These are phyloP conservation scores for Hondaea fermentalgiana DNA, from an alignment of 108 stramenopile species.

Conservation along the genomic window DNA sequence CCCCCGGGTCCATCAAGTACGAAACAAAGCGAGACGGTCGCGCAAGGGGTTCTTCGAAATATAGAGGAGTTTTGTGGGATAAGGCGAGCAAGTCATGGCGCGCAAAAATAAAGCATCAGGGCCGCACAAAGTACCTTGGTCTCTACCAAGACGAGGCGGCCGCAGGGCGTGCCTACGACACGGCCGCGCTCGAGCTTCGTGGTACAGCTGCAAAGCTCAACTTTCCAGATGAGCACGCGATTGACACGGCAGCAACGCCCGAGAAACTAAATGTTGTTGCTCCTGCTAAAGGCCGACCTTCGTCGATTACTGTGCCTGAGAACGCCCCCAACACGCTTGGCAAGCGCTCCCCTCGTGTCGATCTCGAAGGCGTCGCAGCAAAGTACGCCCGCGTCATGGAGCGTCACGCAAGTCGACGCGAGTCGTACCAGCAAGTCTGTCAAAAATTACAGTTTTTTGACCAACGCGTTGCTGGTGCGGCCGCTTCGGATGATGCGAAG, in stretches of 20 bases:
- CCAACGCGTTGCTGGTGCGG: neutral
- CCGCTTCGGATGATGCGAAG: neutral
- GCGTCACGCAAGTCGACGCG: neutral
- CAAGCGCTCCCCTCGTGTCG: neutral
- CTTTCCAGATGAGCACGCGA: neutral
- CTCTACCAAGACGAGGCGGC: neutral
- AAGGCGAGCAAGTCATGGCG: conserved; percentile 1
- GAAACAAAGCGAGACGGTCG: neutral
- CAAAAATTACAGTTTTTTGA: neutral
- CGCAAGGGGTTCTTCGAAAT: neutral
- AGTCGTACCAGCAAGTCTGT: neutral
- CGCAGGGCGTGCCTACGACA: neutral
- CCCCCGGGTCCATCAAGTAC: neutral
- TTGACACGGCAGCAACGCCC: neutral
- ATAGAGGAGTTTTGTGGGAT: neutral
- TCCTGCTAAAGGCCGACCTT: neutral
- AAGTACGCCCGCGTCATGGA: neutral
- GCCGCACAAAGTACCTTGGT: neutral
- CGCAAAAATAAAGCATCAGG: neutral
- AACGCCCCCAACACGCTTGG: no score
- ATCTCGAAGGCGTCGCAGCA: neutral
- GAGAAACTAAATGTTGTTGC: neutral
- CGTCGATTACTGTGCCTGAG: no score
- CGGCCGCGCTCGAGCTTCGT: neutral
- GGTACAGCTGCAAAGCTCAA: neutral